These are phyloP conservation scores for Acacia acuminata DNA, from an alignment of 306 rosid genomes.

Conservation along the genomic window DNA sequence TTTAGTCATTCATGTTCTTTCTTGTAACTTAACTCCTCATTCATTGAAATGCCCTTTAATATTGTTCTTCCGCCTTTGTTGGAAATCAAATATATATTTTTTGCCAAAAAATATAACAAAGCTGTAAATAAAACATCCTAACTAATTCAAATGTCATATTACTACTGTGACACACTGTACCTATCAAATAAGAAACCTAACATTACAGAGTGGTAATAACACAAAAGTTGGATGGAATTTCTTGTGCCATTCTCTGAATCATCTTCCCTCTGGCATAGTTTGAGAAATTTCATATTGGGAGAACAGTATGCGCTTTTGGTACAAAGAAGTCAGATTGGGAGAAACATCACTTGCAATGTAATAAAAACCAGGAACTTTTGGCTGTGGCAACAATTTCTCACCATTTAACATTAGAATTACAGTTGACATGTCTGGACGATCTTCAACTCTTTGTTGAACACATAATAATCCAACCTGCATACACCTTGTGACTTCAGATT, in stretches of 20 bases:
- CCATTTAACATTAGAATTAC: conserved; percentile 35
- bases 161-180: too few species aligned
- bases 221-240: neutral
- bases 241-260: neutral
- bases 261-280: neutral
- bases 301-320: neutral
- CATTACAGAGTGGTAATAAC: neutral
- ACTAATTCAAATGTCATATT: too few species aligned
- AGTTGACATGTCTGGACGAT: conserved; percentile 33
- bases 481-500: conserved; percentile 18
- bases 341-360: neutral
- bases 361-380: conserved; percentile 26
- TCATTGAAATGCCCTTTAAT: neutral
- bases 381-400: conserved; percentile 25
- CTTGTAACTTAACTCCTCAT: neutral
- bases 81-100: too few species aligned
- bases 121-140: too few species aligned
- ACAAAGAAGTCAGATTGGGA: neutral
- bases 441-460: conserved; percentile 30
- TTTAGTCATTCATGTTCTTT: neutral
- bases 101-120: too few species aligned
- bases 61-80: too few species aligned
- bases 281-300: conserved; percentile 22
- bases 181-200: too few species aligned
- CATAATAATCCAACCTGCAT: conserved; percentile 33